Evolutionary conservation across 306 rosid species (phyloP), one percentile per base, ranked within the genome.

Genomic region (Castanospermum australe): DNA sequence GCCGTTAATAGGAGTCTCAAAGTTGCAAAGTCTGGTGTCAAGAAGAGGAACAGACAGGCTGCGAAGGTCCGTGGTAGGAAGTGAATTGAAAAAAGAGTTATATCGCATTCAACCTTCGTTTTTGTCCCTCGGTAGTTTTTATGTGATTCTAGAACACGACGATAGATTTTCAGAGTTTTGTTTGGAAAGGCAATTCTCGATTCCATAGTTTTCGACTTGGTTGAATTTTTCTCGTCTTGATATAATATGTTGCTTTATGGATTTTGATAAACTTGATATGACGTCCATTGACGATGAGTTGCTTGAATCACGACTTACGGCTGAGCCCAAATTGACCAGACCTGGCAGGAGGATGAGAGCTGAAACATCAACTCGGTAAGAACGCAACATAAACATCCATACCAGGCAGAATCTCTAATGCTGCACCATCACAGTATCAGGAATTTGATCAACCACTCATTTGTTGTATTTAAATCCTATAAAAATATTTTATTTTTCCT

Each of bases 21-120:
- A 83, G 93, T 95, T 61, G 85, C 94, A 2, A 95, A 95, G 87
- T 95, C 99, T 32, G 99, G 99, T 61, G 94, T 71, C 21, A 92
- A 92, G 94, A 94, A 94, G 92, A 94, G 92, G 85, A 92, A 91
- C 86, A 90, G 97, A 69, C 97, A 90, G 74, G 90, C 85, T 8
- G 76, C 80, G 73, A 90, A 41, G 82, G 59, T 71, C 39, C 44
- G 3, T 72, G 88, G 86, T 33, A 81, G 73, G 74, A 82, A 79
- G 69, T 79, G 67, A 85, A 80, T 13, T 18, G 24, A 38, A 28
- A 38, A 28, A 20, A 44, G 62, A 5, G 32, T 59, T 54, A 13
- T 13, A 52, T 18, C 65, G 36, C 84, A 76, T 39, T 55, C 73
- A 14, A 56, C 32, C 50, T 6, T 28, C 64, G 25, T 32, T 15